phyloP scores from a whole-genome alignment of 345 rosid species.

The Anacardium occidentale region DNA sequence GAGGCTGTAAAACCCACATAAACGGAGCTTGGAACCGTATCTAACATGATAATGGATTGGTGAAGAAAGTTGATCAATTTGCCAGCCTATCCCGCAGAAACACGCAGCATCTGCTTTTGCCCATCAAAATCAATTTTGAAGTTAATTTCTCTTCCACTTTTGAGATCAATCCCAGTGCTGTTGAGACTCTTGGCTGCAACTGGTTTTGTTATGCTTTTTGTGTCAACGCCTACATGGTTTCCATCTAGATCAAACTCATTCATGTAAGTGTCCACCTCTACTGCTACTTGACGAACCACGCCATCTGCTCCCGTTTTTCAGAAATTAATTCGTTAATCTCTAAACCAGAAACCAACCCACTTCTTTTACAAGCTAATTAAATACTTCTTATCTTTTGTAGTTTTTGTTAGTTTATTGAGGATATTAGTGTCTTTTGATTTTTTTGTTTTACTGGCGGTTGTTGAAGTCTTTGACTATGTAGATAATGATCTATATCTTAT shows the following conservation, averaged over 20 bases:
- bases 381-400: slow-evolving; percentile 30
- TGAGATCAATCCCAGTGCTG: slow-evolving; percentile 33
- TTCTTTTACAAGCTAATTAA: too few species aligned
- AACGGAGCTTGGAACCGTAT: slow-evolving; percentile 26
- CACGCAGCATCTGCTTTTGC: slow-evolving; percentile 12
- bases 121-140: slow-evolving; percentile 29
- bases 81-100: slow-evolving; percentile 36
- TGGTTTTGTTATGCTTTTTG: slow-evolving; percentile 24
- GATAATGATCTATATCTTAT: too few species aligned
- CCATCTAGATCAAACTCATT: slow-evolving; percentile 40
- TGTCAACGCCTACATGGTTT: slow-evolving; percentile 37
- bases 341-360: neutral
- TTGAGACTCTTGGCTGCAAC: slow-evolving; percentile 26
- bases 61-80: slow-evolving; percentile 27
- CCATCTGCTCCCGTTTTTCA: slow-evolving; percentile 24
- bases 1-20: slow-evolving; percentile 41
- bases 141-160: slow-evolving; percentile 34
- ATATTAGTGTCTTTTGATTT: too few species aligned
- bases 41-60: slow-evolving; percentile 31
- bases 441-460: too few species aligned
- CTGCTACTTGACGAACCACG: slow-evolving; percentile 28
- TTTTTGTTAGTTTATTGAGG: too few species aligned
- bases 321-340: too few species aligned
- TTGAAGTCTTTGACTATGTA: too few species aligned
- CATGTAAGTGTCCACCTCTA: slow-evolving; percentile 43